These are phyloP conservation scores for Eleusine coracana DNA, from an alignment of 176 grass and related monocot species.

Conservation along the genomic window DNA sequence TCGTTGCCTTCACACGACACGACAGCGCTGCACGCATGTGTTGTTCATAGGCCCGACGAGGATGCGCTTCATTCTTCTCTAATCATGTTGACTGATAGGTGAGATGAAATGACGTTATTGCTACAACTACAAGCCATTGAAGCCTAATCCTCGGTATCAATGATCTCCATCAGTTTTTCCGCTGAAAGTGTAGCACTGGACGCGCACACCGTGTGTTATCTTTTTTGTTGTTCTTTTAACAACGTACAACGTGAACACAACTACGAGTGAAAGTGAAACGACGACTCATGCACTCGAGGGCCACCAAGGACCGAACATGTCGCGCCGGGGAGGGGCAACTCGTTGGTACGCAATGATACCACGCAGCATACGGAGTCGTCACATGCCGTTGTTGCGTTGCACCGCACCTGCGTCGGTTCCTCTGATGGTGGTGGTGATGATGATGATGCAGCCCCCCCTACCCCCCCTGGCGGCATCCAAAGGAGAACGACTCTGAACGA, in stretches of 20 bases:
- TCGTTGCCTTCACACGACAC: no score
- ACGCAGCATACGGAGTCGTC: slow-evolving; percentile 18
- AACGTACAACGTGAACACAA: not conserved
- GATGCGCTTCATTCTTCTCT: no score
- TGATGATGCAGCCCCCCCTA: not conserved
- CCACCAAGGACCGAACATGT: slow-evolving; percentile 23
- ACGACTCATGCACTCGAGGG: not conserved
- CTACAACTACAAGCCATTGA: no score
- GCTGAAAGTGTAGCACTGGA: not conserved
- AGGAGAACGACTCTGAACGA: not conserved
- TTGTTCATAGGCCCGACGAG: no score
- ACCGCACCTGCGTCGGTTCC: not conserved
- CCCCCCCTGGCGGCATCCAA: not conserved
- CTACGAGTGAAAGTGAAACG: no score
- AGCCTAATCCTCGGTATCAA: no score
- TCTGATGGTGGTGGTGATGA: not conserved
- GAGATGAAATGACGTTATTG: no score
- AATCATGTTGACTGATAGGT: no score
- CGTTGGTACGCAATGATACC: slow-evolving; percentile 3
- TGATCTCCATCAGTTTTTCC: no score
- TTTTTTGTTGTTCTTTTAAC: no score
- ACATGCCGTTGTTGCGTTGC: not conserved
- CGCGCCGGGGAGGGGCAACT: slow-evolving; percentile 12
- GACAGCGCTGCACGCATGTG: no score
- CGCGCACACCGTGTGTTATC: no score